These are phyloP conservation scores for Aspergillus coremiiformis DNA, from an alignment of 495 filamentous ascomycete species.

Conservation along the genomic window DNA sequence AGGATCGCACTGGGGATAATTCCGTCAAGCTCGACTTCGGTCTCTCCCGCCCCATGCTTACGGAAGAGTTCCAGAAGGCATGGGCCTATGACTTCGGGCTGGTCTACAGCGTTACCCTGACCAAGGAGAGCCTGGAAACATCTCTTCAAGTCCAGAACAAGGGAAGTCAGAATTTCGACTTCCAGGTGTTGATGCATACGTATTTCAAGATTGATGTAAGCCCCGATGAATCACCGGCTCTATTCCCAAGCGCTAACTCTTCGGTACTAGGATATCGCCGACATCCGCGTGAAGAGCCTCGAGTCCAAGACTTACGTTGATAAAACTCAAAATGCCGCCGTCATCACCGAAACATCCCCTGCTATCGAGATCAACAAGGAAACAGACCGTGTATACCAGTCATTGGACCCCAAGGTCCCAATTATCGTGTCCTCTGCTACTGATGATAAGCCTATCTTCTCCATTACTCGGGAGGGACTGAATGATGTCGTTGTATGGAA, in stretches of 20 bases:
- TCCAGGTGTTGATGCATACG: constrained; percentile 85
- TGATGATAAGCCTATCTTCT: constrained; percentile 55
- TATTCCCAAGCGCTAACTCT: not conserved
- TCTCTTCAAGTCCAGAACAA: constrained; percentile 78
- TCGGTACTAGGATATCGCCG: constrained; percentile 60
- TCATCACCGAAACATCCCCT: constrained; percentile 48
- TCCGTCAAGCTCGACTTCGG: constrained; percentile 92
- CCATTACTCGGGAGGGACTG: constrained; percentile 71
- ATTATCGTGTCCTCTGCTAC: constrained; percentile 48
- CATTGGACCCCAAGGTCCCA: constrained; percentile 52
- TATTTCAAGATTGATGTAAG: constrained; percentile 76
- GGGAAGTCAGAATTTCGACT: constrained; percentile 72
- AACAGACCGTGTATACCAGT: constrained; percentile 73
- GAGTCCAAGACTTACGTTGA: constrained; percentile 67
- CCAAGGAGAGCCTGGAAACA: constrained; percentile 65
- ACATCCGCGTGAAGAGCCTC: constrained; percentile 63
- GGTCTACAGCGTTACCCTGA: constrained; percentile 86
- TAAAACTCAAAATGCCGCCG: constrained; percentile 59
- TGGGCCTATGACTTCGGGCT: constrained; percentile 85
- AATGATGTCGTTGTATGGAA: constrained; percentile 94
- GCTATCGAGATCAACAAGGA: constrained; percentile 59
- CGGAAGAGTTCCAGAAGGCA: constrained; percentile 50
- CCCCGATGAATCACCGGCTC: not conserved
- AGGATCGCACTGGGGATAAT: constrained; percentile 40
- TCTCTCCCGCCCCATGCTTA: constrained; percentile 62